Base-by-base conservation (phyloP, 139 green algal genomes). In the Picochlorum sp. region DNA sequence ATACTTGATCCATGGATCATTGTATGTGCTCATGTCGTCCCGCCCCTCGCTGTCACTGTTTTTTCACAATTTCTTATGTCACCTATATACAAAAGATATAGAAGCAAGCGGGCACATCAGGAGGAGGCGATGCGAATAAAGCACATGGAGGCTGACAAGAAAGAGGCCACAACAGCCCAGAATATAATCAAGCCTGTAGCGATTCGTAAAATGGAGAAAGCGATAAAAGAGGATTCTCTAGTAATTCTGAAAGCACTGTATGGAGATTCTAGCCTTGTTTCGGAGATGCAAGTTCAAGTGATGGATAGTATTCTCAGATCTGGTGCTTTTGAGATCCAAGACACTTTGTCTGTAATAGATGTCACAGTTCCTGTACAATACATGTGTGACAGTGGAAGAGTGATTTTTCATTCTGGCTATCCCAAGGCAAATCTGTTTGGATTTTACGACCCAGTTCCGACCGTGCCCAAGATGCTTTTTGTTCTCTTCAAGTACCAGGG, bases 301-400 rank as follows among this genome's bases (percentile, higher is more conserved):
- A 34, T 38, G 21, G 23, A 59, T 59, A 31, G 57, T 28, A 11
- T 24, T 65, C 9, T 45, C 6, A 5, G 50, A 26, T 26, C 50
- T 58, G 59, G 59, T 49, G 59, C 21, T 59, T 45, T n/a, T 45
- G 21, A 49, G 34, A 41, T 41, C 34, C 34, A 41, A 13, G 34
- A 41, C 34, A 41, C 34, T 13, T 3, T 55, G 13, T 57, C 74
- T 1, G 59, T 74, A 7, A 67, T 72, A 4, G 79, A 86, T 34
- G 79, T 85, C 24, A 86, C 79, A 16, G 23, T 69, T 6, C 73
- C 77, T 3, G 37, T 77, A 23, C 77, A 77, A 37, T 84, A 79
- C 23, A 61, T 85, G 58, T 56, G 70, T 14, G 49, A 75, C 1
- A 26, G 63, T 49, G 20, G 74, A 28, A 44, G 68, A 3, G 55